A percentile compares a stretch with the other conserved stretches of the same genome.
Conservation (phyloP, 2,329 filamentous ascomycete species). For the Xylariaceae sp. region DNA sequence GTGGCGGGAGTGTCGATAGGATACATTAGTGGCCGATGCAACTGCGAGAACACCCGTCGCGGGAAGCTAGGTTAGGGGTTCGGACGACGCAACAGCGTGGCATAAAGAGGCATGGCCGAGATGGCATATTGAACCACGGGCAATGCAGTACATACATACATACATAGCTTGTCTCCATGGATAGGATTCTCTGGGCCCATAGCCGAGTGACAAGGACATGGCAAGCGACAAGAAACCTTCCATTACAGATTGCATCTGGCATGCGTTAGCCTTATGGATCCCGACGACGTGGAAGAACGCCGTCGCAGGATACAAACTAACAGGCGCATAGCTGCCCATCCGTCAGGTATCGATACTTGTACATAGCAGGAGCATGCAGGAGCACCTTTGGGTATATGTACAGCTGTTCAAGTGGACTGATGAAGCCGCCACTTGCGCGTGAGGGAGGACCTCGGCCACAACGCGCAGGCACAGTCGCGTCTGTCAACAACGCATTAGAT, state of each 20-base stretch:
- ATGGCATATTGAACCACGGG: no score
- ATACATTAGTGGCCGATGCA: not conserved
- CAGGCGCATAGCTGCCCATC: slow-evolving; percentile 34
- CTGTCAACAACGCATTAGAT: slow-evolving; percentile 6
- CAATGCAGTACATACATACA: no score
- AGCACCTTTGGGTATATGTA: slow-evolving; percentile 1
- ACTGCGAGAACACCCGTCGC: slow-evolving; percentile 12
- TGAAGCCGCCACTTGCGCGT: slow-evolving; percentile 1
- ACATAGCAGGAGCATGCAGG: slow-evolving; percentile 3
- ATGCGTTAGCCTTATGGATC: slow-evolving; percentile 21
- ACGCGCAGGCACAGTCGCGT: slow-evolving; percentile 6
- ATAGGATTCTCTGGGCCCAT: no score
- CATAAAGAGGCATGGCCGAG: no score
- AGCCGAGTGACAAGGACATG: slow-evolving; percentile 4
- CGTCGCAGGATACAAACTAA: slow-evolving; percentile 23
- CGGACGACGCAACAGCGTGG: slow-evolving; percentile 2
- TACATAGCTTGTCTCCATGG: no score
- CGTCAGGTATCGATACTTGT: slow-evolving; percentile 30
- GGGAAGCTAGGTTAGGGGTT: slow-evolving; percentile 11
- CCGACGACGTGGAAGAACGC: slow-evolving; percentile 24
- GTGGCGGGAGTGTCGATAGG: slow-evolving; percentile 4
- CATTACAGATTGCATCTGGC: slow-evolving; percentile 9
- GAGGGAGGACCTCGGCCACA: slow-evolving; percentile 6
- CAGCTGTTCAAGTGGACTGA: not conserved
- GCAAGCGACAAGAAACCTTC: slow-evolving; percentile 4